Conservation (phyloP, 2,329 filamentous ascomycete genomes). For the Colletotrichum endophyticum region DNA sequence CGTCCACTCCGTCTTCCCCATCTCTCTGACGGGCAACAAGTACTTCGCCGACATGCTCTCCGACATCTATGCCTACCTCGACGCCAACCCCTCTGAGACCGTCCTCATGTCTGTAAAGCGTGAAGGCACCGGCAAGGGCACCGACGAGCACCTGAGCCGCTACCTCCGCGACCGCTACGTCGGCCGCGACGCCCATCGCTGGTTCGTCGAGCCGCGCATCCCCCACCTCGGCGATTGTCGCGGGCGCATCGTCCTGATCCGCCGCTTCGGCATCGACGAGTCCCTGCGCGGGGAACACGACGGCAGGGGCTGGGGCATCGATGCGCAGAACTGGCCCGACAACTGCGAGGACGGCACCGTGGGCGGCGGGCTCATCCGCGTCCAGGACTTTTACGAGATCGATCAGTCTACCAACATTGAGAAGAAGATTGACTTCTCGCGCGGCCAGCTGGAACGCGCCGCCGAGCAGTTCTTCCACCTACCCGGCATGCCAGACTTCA, state of each 20-base stretch:
- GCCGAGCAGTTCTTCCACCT: conserved; percentile 54
- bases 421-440: conserved; percentile 78
- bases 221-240: conserved; percentile 80
- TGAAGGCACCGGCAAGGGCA: conserved; percentile 82
- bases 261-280: conserved; percentile 75
- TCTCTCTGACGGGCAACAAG: conserved; percentile 82
- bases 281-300: conserved; percentile 54
- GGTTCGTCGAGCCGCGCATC: conserved; percentile 80
- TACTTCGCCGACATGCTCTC: conserved; percentile 77
- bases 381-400: conserved; percentile 96
- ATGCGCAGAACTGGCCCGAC: conserved; percentile 78
- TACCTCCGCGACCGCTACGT: conserved; percentile 79
- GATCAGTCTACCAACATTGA: conserved; percentile 75
- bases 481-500: conserved; percentile 33
- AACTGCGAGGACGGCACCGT: conserved; percentile 80
- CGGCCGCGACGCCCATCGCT: conserved; percentile 55
- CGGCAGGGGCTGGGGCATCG: conserved; percentile 60
- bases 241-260: conserved; percentile 82
- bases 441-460: conserved; percentile 78
- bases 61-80: conserved; percentile 76
- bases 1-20: conserved; percentile 89
- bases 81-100: conserved; percentile 78
- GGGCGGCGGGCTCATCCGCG: conserved; percentile 74
- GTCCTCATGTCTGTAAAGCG: conserved; percentile 89
- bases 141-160: conserved; percentile 77